These are phyloP conservation scores for Pulveroboletus sp. DNA, from an alignment of 768 basidiomycete genomes.

Conservation along the genomic window DNA sequence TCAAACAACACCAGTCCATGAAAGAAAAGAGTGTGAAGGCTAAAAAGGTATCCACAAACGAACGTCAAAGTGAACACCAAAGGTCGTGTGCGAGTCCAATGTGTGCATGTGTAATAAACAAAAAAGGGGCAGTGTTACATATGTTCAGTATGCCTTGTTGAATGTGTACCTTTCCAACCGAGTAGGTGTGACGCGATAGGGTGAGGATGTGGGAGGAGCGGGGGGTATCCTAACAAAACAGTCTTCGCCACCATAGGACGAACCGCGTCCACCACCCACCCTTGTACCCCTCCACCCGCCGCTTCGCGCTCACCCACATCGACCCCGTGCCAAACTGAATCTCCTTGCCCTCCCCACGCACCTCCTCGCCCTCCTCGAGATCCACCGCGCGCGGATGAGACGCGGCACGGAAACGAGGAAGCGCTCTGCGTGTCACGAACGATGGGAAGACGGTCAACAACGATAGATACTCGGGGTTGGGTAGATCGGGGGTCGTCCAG, in stretches of 20 bases:
- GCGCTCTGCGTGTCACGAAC: slow-evolving; percentile 65
- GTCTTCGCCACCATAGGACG: slow-evolving; percentile 72
- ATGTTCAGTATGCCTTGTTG: slow-evolving; percentile 29
- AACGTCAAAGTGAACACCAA: too few species aligned
- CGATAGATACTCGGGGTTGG: slow-evolving; percentile 68
- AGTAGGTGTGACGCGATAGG: not conserved
- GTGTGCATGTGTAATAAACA: slow-evolving; percentile 26
- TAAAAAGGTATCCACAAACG: slow-evolving; percentile 20
- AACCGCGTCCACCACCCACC: slow-evolving; percentile 82
- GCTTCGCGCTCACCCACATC: slow-evolving; percentile 71
- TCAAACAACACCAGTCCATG: slow-evolving; percentile 22
- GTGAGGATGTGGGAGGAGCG: too few species aligned
- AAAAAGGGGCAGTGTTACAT: slow-evolving; percentile 31
- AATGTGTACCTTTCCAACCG: slow-evolving; percentile 2
- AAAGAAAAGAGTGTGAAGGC: too few species aligned
- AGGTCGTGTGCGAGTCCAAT: slow-evolving; percentile 7
- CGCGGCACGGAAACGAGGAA: slow-evolving; percentile 65
- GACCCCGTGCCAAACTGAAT: slow-evolving; percentile 79
- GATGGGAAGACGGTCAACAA: slow-evolving; percentile 75
- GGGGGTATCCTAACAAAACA: slow-evolving; percentile 61
- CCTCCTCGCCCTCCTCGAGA: slow-evolving; percentile 68
- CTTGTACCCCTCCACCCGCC: slow-evolving; percentile 62
- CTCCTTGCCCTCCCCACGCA: slow-evolving; percentile 49
- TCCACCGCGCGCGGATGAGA: slow-evolving; percentile 44
- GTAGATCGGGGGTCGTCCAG: slow-evolving; percentile 80